phyloP scores from a whole-genome alignment of 768 basidiomycete genomes.

The Russula brevipes region DNA sequence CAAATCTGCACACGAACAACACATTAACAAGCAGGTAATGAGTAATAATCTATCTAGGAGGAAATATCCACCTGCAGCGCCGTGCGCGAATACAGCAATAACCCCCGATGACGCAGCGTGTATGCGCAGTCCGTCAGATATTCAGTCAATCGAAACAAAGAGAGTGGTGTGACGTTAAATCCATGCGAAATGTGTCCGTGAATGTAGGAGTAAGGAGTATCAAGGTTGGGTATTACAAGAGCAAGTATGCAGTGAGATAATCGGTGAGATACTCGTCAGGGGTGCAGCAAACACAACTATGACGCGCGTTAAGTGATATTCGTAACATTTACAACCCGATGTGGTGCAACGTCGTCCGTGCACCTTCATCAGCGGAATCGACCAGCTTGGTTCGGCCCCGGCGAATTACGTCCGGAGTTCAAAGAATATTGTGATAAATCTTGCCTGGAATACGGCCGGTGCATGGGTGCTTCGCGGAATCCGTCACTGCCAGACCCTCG shows the following conservation, averaged over 20 bases:
- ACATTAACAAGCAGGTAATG: neutral
- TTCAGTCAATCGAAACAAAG: neutral
- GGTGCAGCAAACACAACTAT: neutral
- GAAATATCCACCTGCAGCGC: neutral
- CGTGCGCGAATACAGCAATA: neutral
- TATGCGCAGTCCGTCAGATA: neutral
- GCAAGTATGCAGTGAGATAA: neutral
- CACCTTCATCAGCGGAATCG: constrained; percentile 12
- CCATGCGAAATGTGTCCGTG: neutral
- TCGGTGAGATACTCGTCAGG: neutral
- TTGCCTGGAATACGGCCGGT: constrained; percentile 45
- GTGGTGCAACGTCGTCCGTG: neutral
- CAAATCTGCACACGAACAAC: neutral
- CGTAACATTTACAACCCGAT: neutral
- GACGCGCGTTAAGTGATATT: neutral
- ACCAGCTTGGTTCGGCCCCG: constrained; percentile 11
- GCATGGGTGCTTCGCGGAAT: constrained; percentile 56
- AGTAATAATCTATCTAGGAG: neutral
- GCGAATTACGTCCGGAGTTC: constrained; percentile 22
- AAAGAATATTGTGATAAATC: constrained; percentile 27
- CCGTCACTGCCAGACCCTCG: constrained; percentile 35
- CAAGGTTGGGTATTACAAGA: neutral
- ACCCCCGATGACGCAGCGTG: neutral
- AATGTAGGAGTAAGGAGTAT: neutral
- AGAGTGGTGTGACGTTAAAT: neutral